phyloP scores from a whole-genome alignment of 2,329 filamentous ascomycete species.

The Macrophomina tecta region DNA sequence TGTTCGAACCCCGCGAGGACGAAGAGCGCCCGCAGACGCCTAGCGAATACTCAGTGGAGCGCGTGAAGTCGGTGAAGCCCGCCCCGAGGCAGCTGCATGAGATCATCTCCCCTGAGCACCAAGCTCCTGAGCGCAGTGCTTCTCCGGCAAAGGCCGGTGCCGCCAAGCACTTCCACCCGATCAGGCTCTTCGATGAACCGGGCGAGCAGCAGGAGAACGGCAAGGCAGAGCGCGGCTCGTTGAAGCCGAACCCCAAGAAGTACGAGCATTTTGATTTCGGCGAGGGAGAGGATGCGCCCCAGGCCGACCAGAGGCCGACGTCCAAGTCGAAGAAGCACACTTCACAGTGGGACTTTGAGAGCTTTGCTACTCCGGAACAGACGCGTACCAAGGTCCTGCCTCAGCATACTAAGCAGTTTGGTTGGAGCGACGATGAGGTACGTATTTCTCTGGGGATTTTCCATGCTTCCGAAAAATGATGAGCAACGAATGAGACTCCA shows the following conservation, averaged over 20 bases:
- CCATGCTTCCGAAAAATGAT: background rate
- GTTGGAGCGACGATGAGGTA: slow-evolving; percentile 74
- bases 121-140: slow-evolving; percentile 33
- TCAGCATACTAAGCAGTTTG: slow-evolving; percentile 76
- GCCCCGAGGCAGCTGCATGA: slow-evolving; percentile 71
- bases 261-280: slow-evolving; percentile 86
- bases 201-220: slow-evolving; percentile 54
- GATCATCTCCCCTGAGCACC: slow-evolving; percentile 65
- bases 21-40: slow-evolving; percentile 45
- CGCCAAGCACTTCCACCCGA: slow-evolving; percentile 57
- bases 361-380: slow-evolving; percentile 86
- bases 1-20: slow-evolving; percentile 75
- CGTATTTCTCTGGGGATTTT: slow-evolving; percentile 30
- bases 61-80: slow-evolving; percentile 70
- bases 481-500: background rate
- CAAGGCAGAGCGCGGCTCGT: slow-evolving; percentile 48
- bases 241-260: slow-evolving; percentile 76
- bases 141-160: slow-evolving; percentile 55
- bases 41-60: slow-evolving; percentile 48
- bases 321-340: slow-evolving; percentile 61
- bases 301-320: slow-evolving; percentile 33
- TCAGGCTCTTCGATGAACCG: slow-evolving; percentile 61
- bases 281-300: slow-evolving; percentile 60
- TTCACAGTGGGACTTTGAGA: slow-evolving; percentile 85
- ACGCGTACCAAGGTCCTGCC: slow-evolving; percentile 66